phyloP scores from a whole-genome alignment of 176 grass and related monocot species.

The barley (Hordeum vulgare) region DNA sequence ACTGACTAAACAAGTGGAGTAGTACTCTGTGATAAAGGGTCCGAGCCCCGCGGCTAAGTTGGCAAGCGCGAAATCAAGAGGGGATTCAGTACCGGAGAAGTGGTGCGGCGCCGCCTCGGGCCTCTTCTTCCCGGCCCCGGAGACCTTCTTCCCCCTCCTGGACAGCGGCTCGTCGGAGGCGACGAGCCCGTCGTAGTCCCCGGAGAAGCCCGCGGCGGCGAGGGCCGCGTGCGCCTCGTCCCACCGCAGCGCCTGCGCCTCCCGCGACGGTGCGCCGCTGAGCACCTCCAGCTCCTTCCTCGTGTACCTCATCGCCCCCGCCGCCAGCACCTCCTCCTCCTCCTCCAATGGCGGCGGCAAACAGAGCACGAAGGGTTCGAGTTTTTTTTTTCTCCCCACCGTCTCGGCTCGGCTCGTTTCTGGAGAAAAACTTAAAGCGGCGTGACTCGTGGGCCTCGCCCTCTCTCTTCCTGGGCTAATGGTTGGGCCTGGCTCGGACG shows the following conservation, averaged over 20 bases:
- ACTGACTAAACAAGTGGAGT: rapidly evolving
- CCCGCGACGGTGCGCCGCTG: neutral
- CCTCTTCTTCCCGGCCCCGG: slow-evolving; percentile 9
- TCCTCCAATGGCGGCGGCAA: neutral
- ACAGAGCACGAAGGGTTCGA: neutral
- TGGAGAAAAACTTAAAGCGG: neutral
- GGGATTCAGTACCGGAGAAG: slow-evolving; percentile 8
- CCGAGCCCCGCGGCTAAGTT: neutral
- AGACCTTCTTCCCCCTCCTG: slow-evolving; percentile 16
- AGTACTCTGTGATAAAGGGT: neutral
- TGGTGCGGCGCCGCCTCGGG: neutral
- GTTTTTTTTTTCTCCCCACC: neutral
- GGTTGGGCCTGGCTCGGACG: neutral
- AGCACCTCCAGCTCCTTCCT: slow-evolving; percentile 47
- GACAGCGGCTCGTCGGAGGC: neutral
- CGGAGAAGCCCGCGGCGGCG: slow-evolving; percentile 28
- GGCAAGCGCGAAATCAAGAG: neutral
- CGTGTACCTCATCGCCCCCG: slow-evolving; percentile 8
- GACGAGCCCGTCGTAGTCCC: slow-evolving; percentile 45
- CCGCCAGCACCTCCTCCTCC: neutral
- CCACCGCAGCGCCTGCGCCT: slow-evolving; percentile 41
- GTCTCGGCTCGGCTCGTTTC: neutral
- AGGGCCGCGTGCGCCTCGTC: slow-evolving; percentile 45
- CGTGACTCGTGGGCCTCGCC: neutral
- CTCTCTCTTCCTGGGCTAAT: no score